phyloP scores from a whole-genome alignment of 768 basidiomycete species.

The Hydnum rufescens region DNA sequence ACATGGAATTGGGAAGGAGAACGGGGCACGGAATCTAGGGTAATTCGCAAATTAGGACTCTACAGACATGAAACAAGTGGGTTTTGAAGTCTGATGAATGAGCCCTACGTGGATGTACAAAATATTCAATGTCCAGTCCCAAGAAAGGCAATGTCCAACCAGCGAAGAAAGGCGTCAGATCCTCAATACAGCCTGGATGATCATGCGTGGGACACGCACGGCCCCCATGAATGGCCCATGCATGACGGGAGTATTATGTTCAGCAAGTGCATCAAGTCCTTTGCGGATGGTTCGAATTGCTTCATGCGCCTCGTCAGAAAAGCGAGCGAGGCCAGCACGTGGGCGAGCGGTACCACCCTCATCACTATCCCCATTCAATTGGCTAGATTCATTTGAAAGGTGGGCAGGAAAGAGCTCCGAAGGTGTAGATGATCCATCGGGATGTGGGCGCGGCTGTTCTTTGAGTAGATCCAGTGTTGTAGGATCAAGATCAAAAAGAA shows the following conservation, averaged over 20 bases:
- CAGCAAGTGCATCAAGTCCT: neutral
- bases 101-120: too few relatives aligned
- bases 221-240: neutral
- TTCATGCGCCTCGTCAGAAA: neutral
- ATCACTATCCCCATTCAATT: too few relatives aligned
- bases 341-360: neutral
- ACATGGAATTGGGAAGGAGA: too few relatives aligned
- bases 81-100: too few relatives aligned
- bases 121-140: too few relatives aligned
- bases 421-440: neutral
- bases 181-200: neutral
- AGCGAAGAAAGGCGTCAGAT: neutral
- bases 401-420: neutral
- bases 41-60: too few relatives aligned
- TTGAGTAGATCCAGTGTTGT: conserved; percentile 1
- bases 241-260: neutral
- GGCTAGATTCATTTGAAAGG: too few relatives aligned
- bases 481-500: neutral
- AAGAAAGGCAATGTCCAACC: too few relatives aligned
- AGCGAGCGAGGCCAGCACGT: neutral
- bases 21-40: too few relatives aligned
- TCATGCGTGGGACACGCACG: neutral
- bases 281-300: neutral
- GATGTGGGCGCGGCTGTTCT: neutral
- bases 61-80: too few relatives aligned